Evolutionary conservation across 23 red algal species (phyloP), one percentile per base, ranked within the genome.

Genomic region (Porphyridium purpureum): DNA sequence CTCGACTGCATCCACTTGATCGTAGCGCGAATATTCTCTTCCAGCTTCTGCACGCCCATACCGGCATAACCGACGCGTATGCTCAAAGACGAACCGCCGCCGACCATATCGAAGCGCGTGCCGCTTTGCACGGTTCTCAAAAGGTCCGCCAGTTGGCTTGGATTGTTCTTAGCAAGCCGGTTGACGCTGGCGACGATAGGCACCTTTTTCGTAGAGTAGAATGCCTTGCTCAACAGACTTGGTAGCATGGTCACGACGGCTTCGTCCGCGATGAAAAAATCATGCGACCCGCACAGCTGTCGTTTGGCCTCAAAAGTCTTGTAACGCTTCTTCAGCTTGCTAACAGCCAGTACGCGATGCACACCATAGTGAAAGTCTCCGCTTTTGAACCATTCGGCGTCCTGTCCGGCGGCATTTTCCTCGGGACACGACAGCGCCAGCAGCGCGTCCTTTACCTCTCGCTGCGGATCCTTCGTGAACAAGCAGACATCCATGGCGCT

Each of bases 381-480:
- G n/a, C n/a, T n/a, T n/a, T n/a, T n/a, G n/a, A n/a, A n/a, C n/a
- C n/a, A n/a, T n/a, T n/a, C n/a, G n/a, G n/a, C n/a, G n/a, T n/a
- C n/a, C n/a, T n/a, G n/a, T n/a, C n/a, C n/a, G n/a, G n/a, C n/a
- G n/a, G n/a, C n/a, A n/a, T n/a, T n/a, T n/a, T n/a, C n/a, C n/a
- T n/a, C n/a, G n/a, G n/a, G n/a, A n/a, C n/a, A n/a, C n/a, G n/a
- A n/a, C n/a, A n/a, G n/a, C 11, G 51, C 42, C 15, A 60, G 67
- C 5, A 92, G 35, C 54, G 78, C 62, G 29, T 92, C 73, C 54
- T 92, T 92, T 0, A 92, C 57, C 6, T 55, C 31, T 6, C 66
- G 31, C 27, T 93, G 66, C 19, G 73, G 72, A 44, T 93, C 84
- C 46, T 93, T 93, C 1, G 81, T 74, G 49, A 93, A 66, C 33